Evolutionary conservation across 2,329 filamentous ascomycete species (phyloP).

Genomic region (Uncinocarpus reesii): DNA sequence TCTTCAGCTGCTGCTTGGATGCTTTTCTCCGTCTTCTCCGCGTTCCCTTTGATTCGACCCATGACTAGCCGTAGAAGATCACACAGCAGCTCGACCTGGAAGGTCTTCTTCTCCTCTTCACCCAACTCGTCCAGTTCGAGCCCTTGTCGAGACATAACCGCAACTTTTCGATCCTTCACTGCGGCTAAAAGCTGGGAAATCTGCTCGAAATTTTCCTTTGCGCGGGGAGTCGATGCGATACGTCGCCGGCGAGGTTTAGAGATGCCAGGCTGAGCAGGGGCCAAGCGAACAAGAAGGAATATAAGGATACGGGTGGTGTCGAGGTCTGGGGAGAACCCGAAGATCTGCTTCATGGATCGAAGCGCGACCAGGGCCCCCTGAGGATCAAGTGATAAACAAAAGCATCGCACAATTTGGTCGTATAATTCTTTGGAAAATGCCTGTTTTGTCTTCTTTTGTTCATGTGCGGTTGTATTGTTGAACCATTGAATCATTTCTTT

Average conservation of each 20-base stretch:
- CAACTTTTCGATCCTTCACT: constrained; percentile 32
- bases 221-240: constrained; percentile 32
- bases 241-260: constrained; percentile 33
- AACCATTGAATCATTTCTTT: constrained; percentile 42
- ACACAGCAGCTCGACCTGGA: constrained; percentile 36
- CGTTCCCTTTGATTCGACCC: constrained; percentile 24
- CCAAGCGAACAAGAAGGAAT: constrained; percentile 40
- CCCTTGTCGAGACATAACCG: constrained; percentile 26
- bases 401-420: constrained; percentile 43
- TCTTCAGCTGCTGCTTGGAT: constrained; percentile 29
- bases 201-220: constrained; percentile 36
- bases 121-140: constrained; percentile 29
- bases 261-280: constrained; percentile 22
- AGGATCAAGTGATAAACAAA: constrained; percentile 42
- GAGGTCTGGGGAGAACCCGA: constrained; percentile 39
- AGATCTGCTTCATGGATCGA: constrained; percentile 36
- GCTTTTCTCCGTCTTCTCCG: constrained; percentile 26
- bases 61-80: constrained; percentile 35
- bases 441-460: constrained; percentile 23
- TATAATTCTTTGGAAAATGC: constrained; percentile 43
- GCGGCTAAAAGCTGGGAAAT: constrained; percentile 38
- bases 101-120: constrained; percentile 29
- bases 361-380: constrained; percentile 42
- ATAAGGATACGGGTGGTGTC: constrained; percentile 40
- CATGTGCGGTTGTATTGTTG: constrained; percentile 24